These are phyloP conservation scores for Usnea hakonensis DNA, from an alignment of 495 filamentous ascomycete genomes.

Conservation along the genomic window DNA sequence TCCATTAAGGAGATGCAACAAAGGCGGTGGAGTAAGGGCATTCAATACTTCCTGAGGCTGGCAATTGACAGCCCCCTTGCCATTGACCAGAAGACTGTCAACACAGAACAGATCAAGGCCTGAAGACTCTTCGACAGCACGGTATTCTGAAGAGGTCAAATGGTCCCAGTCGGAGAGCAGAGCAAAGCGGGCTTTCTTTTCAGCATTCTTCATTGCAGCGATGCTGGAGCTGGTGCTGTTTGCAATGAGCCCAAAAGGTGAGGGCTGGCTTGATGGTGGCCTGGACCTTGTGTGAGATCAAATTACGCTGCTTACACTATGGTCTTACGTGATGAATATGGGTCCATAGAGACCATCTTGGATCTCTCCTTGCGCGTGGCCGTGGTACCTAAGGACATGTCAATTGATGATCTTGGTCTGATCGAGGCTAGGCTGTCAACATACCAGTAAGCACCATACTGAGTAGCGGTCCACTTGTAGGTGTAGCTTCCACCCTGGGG, in stretches of 20 bases:
- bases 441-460: conserved; percentile 45
- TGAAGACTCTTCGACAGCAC: conserved; percentile 32
- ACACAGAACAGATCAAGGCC: conserved; percentile 24
- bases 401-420: conserved; percentile 8
- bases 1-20: conserved; percentile 3
- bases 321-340: conserved; percentile 36
- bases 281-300: conserved; percentile 22
- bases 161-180: conserved; percentile 50
- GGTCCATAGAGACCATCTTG: conserved; percentile 48
- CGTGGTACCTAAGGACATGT: conserved; percentile 42
- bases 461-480: conserved; percentile 42
- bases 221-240: conserved; percentile 30
- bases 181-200: conserved; percentile 36
- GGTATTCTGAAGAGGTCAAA: conserved; percentile 41
- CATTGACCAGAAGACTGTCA: conserved; percentile 38
- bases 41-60: conserved; percentile 23
- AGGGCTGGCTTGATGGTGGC: conserved; percentile 30
- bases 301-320: background rate
- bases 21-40: conserved; percentile 4
- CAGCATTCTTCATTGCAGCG: conserved; percentile 40
- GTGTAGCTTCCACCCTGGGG: conserved; percentile 35
- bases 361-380: conserved; percentile 40
- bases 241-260: conserved; percentile 42
- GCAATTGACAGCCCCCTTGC: conserved; percentile 36
- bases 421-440: background rate